Base-by-base conservation (phyloP, 2,329 filamentous ascomycete species). In the Microsporum audouinii region DNA sequence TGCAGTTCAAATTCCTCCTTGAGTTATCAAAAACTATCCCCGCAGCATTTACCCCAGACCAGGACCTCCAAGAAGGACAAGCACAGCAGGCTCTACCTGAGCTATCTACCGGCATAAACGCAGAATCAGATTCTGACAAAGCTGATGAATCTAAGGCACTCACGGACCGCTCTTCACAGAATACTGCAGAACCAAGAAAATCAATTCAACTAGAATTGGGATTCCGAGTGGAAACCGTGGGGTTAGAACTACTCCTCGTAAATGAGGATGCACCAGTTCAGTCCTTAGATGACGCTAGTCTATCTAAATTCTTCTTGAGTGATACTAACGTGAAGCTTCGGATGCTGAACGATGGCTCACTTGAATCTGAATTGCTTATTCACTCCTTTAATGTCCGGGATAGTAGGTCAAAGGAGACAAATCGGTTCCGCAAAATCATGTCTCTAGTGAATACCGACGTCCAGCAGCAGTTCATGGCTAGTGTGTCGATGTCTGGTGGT, bases 351-450 rank as follows among this genome's bases (percentile, higher is more conserved):
- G 92, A 99, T 72, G 87, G 88, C 5, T 91, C 91, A 0, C 75
- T 99, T 45, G 94, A 99, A 72, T 91, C 91, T 1, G 95, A 99
- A 71, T 82, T 99, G 5, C 81, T 96, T 39, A 91, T 99, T 14
- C 88, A 94, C 63, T 94, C 92, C 0, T 96, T 99, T 72, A 96
- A 91, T 0, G 96, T 97, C 65, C 84, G 89, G 61, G 94, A 99
- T 72, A 96, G 88, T 65, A 86, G 95, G n/a, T 86, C 85, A 3
- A 83, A 84, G 60, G 91, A 95, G 68, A 88, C 87, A 3, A 99
- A 96, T 78, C 96, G 95, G 71, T 99, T 95, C 80, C 85, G 91
- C 58, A 95, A 92, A 72, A 96, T 99, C 76, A 97, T 99, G 94
- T 91, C 91, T 1, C 86, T 95, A 60, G 91, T 91, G 69, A 97